Evolutionary conservation across 2,329 filamentous ascomycete genomes (phyloP).

Genomic region (Leptographium flavum): DNA sequence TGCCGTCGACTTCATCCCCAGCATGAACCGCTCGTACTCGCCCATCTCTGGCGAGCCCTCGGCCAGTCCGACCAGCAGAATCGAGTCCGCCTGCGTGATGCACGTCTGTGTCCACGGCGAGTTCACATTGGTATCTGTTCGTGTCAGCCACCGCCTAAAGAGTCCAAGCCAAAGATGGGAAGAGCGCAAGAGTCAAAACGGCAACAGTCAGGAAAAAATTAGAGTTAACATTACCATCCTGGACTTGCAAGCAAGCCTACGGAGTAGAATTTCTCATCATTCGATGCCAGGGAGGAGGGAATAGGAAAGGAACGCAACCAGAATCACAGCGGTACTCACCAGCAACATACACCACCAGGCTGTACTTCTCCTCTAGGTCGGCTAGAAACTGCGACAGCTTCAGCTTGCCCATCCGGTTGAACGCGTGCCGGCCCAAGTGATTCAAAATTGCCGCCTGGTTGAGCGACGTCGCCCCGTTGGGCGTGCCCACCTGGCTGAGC

Average conservation of each 20-base stretch:
- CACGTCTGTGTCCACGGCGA: conserved; percentile 98
- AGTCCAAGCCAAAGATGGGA: not conserved
- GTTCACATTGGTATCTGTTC: conserved; percentile 79
- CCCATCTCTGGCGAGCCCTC: conserved; percentile 83
- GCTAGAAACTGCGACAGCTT: conserved; percentile 93
- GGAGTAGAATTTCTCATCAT: conserved; percentile 40
- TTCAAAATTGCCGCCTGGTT: conserved; percentile 91
- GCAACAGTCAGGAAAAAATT: conserved; percentile 49
- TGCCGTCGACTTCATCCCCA: conserved; percentile 95
- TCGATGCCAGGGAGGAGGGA: conserved; percentile 5
- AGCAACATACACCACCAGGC: conserved; percentile 86
- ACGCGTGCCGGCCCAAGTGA: conserved; percentile 88
- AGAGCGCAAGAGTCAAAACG: not conserved
- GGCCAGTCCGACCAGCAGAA: conserved; percentile 79
- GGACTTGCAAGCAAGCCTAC: conserved; percentile 31
- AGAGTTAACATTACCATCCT: conserved; percentile 47
- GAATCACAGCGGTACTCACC: conserved; percentile 29
- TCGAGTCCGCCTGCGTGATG: conserved; percentile 92
- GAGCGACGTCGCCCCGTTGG: conserved; percentile 79
- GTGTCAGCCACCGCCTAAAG: not conserved
- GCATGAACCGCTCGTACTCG: conserved; percentile 89
- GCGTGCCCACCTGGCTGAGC: conserved; percentile 73
- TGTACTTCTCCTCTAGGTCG: conserved; percentile 93
- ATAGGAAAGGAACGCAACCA: not conserved
- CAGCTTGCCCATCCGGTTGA: conserved; percentile 92